Evolutionary conservation across 108 stramenopile species (phyloP).

Genomic region (Bacterosira constricta): DNA sequence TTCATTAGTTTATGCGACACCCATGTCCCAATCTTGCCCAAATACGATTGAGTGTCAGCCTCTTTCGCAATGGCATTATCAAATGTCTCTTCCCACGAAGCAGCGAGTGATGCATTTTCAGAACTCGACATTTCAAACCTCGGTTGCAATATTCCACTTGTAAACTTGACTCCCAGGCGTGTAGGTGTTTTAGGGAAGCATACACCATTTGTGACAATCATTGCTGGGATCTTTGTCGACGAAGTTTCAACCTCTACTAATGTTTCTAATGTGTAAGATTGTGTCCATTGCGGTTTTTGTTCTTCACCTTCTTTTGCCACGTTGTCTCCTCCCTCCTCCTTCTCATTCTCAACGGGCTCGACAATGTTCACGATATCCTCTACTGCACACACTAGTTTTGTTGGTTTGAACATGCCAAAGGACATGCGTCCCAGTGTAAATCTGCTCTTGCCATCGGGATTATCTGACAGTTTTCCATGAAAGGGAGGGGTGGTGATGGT

Average conservation of each 20-base stretch:
- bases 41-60: slow-evolving; percentile 29
- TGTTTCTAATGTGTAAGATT: slow-evolving; percentile 39
- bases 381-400: slow-evolving; percentile 47
- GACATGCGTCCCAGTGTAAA: slow-evolving; percentile 61
- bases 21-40: slow-evolving; percentile 7
- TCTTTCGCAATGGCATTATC: slow-evolving; percentile 36
- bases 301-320: not conserved
- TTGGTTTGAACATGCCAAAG: slow-evolving; percentile 63
- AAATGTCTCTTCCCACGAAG: slow-evolving; percentile 48
- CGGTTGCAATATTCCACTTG: slow-evolving; percentile 40
- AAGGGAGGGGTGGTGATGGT: slow-evolving; percentile 47
- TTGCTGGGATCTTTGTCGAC: slow-evolving; percentile 20
- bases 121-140: slow-evolving; percentile 7
- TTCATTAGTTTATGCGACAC: slow-evolving; percentile 44
- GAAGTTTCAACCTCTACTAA: slow-evolving; percentile 42
- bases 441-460: slow-evolving; percentile 22
- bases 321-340: not conserved
- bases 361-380: slow-evolving; percentile 44
- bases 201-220: slow-evolving; percentile 33
- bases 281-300: slow-evolving; percentile 2
- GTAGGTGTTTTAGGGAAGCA: slow-evolving; percentile 28
- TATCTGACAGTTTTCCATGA: slow-evolving; percentile 45
- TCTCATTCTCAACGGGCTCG: not conserved
- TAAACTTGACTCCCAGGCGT: slow-evolving; percentile 48
- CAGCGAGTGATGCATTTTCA: slow-evolving; percentile 15